These are phyloP conservation scores for Cicer cuneatum DNA, from an alignment of 306 rosid species.

Conservation along the genomic window DNA sequence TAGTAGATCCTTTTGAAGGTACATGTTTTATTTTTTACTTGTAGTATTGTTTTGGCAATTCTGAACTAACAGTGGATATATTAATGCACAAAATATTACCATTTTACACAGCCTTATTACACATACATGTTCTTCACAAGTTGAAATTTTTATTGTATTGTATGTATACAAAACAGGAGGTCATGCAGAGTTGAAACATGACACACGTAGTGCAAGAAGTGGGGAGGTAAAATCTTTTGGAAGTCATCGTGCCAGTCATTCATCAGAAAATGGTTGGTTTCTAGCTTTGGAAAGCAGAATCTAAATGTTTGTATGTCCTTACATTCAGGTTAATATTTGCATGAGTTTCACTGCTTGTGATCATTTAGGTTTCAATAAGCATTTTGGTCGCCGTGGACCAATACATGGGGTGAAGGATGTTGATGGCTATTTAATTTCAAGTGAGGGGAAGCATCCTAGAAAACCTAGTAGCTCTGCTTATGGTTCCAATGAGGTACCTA, in stretches of 20 bases:
- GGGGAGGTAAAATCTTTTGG: constrained; percentile 56
- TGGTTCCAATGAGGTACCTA: constrained; percentile 75
- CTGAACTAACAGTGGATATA: background rate
- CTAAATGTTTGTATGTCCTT: background rate
- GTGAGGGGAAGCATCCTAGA: constrained; percentile 69
- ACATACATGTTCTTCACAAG: background rate
- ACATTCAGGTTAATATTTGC: background rate
- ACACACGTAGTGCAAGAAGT: constrained; percentile 46
- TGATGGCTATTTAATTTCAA: constrained; percentile 56
- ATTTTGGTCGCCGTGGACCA: constrained; percentile 67
- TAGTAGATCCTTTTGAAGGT: constrained; percentile 61
- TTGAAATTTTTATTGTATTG: constrained; percentile 30
- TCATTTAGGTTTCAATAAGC: constrained; percentile 61
- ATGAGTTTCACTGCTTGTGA: constrained; percentile 23
- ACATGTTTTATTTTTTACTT: constrained; percentile 5
- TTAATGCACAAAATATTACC: background rate
- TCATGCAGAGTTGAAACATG: constrained; percentile 49
- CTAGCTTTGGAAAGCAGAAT: constrained; percentile 36
- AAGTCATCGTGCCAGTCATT: constrained; percentile 51
- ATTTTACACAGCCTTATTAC: constrained; percentile 17
- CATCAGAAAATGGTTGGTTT: constrained; percentile 64
- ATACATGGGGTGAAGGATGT: constrained; percentile 58
- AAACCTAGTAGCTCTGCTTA: constrained; percentile 56
- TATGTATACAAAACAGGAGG: constrained; percentile 46
- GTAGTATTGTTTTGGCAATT: constrained; percentile 20